phyloP scores from a whole-genome alignment of 2,329 filamentous ascomycete species.

The Talaromyces sp. region DNA sequence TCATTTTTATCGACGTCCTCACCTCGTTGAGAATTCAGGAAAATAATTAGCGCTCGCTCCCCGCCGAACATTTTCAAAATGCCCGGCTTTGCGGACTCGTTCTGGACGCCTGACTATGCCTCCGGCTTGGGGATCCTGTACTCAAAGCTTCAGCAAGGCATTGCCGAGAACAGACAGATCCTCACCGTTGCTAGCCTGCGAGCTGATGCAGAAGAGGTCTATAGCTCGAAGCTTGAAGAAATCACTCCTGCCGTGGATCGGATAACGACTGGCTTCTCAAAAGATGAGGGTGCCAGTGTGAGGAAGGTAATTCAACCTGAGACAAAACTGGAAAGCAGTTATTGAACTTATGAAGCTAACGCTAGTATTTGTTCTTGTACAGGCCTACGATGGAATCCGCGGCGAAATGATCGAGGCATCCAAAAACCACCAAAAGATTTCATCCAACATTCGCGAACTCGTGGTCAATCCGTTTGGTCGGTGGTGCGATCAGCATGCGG shows the following conservation, averaged over 20 bases:
- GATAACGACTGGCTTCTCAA: conserved; percentile 76
- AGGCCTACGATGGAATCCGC: conserved; percentile 94
- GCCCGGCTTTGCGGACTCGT: conserved; percentile 90
- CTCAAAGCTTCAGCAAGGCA: conserved; percentile 92
- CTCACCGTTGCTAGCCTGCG: conserved; percentile 88
- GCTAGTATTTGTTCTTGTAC: conserved; percentile 12
- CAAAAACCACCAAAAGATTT: conserved; percentile 90
- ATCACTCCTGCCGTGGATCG: conserved; percentile 82
- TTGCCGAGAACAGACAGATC: conserved; percentile 91
- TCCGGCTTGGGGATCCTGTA: conserved; percentile 93
- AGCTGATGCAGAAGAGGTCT: conserved; percentile 90
- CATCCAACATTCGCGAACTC: conserved; percentile 91
- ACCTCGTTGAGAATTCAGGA: neutral
- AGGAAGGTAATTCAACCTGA: conserved; percentile 70
- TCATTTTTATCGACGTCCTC: neutral
- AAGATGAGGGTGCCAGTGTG: conserved; percentile 93
- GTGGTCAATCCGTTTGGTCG: conserved; percentile 91
- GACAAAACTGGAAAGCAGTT: neutral
- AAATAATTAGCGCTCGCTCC: neutral
- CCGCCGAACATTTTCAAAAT: conserved; percentile 51
- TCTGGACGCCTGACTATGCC: conserved; percentile 98
- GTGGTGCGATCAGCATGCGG: conserved; percentile 95
- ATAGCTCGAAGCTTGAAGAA: conserved; percentile 75
- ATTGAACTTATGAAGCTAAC: neutral
- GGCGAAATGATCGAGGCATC: conserved; percentile 88